Conservation (phyloP, 345 rosid genomes). For the Raphanus sativus region DNA sequence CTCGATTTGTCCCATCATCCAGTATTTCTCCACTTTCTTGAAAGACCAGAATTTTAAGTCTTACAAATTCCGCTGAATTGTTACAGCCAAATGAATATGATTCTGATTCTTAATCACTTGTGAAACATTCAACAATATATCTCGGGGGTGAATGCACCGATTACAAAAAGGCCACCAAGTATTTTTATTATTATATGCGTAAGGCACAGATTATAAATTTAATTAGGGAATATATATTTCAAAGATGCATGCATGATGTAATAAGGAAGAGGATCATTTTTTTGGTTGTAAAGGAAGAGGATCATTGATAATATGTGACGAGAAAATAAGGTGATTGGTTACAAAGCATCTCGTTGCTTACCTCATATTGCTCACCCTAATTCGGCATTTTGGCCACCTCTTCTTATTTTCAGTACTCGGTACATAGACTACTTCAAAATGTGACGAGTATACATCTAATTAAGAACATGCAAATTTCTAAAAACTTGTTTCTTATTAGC, state of each 20-base stretch:
- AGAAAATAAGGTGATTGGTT: slow-evolving; percentile 8
- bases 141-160: not conserved
- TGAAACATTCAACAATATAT: not conserved
- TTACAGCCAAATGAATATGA: slow-evolving; percentile 4
- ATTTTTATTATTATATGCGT: not conserved
- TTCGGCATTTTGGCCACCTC: slow-evolving; percentile 18
- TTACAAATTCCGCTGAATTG: not conserved
- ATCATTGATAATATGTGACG: slow-evolving; percentile 17
- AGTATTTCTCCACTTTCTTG: slow-evolving; percentile 17
- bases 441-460: not conserved
- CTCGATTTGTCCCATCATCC: slow-evolving; percentile 5
- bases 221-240: not conserved
- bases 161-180: not conserved
- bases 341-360: slow-evolving; percentile 29
- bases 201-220: not conserved
- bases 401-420: not conserved
- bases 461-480: not conserved
- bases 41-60: not conserved
- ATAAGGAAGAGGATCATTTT: not conserved
- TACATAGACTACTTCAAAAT: not conserved
- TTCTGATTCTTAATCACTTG: slow-evolving; percentile 3
- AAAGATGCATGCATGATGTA: slow-evolving; percentile 34
- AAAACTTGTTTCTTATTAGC: not conserved
- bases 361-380: slow-evolving; percentile 25
- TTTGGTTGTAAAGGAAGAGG: not conserved